Evolutionary conservation across 2,329 filamentous ascomycete genomes (phyloP).

Genomic region (Pestalotiopsis sp.): DNA sequence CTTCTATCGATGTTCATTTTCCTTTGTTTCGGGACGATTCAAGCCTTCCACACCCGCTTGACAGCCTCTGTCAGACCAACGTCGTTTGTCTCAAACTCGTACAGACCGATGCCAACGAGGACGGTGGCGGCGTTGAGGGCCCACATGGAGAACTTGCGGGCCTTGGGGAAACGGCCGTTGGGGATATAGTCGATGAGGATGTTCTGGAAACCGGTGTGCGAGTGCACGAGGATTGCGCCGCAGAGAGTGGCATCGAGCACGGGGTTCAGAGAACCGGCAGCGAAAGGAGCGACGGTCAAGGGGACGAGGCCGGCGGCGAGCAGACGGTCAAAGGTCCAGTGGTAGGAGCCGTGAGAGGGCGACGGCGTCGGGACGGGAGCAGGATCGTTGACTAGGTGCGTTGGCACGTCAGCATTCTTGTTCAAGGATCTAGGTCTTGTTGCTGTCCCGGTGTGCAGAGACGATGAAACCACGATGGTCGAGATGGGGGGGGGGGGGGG

Average conservation of each 20-base stretch:
- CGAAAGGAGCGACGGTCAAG: slow-evolving; percentile 87
- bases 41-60: slow-evolving; percentile 87
- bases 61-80: slow-evolving; percentile 90
- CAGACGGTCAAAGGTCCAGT: slow-evolving; percentile 95
- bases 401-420: slow-evolving; percentile 17
- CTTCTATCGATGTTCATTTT: background rate
- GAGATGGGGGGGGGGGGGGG: background rate
- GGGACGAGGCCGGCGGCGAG: slow-evolving; percentile 82
- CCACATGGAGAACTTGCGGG: slow-evolving; percentile 72
- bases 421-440: background rate
- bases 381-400: slow-evolving; percentile 75
- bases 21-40: slow-evolving; percentile 16
- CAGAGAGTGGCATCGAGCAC: slow-evolving; percentile 83
- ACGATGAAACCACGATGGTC: background rate
- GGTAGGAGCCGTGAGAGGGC: slow-evolving; percentile 89
- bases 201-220: slow-evolving; percentile 92
- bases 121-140: slow-evolving; percentile 76
- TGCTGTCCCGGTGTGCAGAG: background rate
- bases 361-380: slow-evolving; percentile 70
- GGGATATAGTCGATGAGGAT: slow-evolving; percentile 92
- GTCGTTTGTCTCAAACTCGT: slow-evolving; percentile 99
- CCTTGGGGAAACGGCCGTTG: slow-evolving; percentile 64
- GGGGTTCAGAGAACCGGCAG: slow-evolving; percentile 87
- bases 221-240: slow-evolving; percentile 82
- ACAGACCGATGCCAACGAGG: slow-evolving; percentile 82